A percentile compares a stretch with the other conserved stretches of the same genome.
These are phyloP conservation scores for Phyllosticta capitalensis DNA, from an alignment of 2,329 filamentous ascomycete species.

Conservation along the genomic window DNA sequence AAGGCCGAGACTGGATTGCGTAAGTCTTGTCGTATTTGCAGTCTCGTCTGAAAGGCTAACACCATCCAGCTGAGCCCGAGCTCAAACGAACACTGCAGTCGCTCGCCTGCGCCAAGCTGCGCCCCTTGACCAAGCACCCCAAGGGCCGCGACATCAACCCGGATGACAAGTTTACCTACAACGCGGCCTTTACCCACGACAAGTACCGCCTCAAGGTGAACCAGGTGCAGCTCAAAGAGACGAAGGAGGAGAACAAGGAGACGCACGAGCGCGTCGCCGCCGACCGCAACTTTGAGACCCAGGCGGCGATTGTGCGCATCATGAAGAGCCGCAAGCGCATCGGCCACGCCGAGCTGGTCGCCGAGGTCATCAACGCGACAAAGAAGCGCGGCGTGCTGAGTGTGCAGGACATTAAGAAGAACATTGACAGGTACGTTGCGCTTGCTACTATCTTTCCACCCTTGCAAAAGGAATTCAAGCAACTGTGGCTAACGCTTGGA, in stretches of 20 bases:
- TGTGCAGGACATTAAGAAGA: slow-evolving; percentile 82
- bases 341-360: slow-evolving; percentile 75
- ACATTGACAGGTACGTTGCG: slow-evolving; percentile 73
- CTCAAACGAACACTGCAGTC: slow-evolving; percentile 88
- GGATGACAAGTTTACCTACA: slow-evolving; percentile 79
- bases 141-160: slow-evolving; percentile 69
- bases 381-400: slow-evolving; percentile 79
- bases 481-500: neutral
- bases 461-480: neutral
- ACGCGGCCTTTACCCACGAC: slow-evolving; percentile 63
- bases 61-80: slow-evolving; percentile 53
- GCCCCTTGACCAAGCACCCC: slow-evolving; percentile 76
- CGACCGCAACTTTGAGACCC: slow-evolving; percentile 90
- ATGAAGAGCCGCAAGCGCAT: slow-evolving; percentile 92
- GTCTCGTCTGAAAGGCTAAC: slow-evolving; percentile 21
- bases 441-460: neutral
- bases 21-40: slow-evolving; percentile 29
- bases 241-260: slow-evolving; percentile 85
- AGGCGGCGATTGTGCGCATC: slow-evolving; percentile 91
- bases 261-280: slow-evolving; percentile 84
- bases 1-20: slow-evolving; percentile 62
- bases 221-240: slow-evolving; percentile 95
- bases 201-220: slow-evolving; percentile 97
- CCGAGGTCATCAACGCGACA: slow-evolving; percentile 86
- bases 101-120: slow-evolving; percentile 80